These are phyloP conservation scores for Eutypa lata DNA, from an alignment of 2,329 filamentous ascomycete genomes.

Conservation along the genomic window DNA sequence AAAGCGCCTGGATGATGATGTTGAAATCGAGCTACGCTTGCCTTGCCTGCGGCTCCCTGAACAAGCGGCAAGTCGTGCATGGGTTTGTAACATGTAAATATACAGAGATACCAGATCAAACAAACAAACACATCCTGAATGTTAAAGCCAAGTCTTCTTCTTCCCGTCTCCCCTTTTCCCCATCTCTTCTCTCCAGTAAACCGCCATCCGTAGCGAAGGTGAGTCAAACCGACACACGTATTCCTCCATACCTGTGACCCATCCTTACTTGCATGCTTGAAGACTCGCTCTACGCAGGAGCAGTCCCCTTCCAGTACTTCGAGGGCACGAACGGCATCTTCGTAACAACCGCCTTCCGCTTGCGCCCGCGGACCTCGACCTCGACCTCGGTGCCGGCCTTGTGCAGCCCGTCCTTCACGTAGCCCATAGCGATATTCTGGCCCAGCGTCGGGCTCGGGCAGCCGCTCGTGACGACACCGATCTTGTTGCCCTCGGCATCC, in stretches of 20 bases:
- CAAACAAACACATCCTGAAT: too few relatives aligned
- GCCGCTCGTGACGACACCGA: slow-evolving; percentile 84
- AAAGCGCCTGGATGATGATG: neutral
- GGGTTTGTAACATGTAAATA: neutral
- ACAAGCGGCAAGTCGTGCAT: neutral
- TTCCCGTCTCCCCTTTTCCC: too few relatives aligned
- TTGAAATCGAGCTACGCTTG: neutral
- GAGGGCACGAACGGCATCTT: slow-evolving; percentile 87
- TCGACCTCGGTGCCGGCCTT: slow-evolving; percentile 80
- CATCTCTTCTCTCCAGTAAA: too few relatives aligned
- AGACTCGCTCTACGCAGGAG: slow-evolving; percentile 13
- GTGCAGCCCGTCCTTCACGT: slow-evolving; percentile 76
- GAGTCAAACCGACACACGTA: too few relatives aligned
- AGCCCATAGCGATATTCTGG: slow-evolving; percentile 95
- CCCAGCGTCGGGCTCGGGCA: slow-evolving; percentile 82
- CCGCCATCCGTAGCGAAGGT: too few relatives aligned
- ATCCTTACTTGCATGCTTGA: too few relatives aligned
- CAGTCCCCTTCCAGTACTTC: slow-evolving; percentile 64
- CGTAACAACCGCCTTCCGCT: slow-evolving; percentile 69
- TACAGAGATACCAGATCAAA: too few relatives aligned
- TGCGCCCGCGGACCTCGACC: slow-evolving; percentile 73
- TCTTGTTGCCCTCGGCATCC: slow-evolving; percentile 54
- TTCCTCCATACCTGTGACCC: too few relatives aligned
- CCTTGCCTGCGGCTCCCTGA: neutral
- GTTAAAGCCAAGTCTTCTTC: too few relatives aligned